A percentile compares a stretch with the other conserved stretches of the same genome.
Conservation (phyloP, 805 yeast genomes). For the Saturnispora hagleri region DNA sequence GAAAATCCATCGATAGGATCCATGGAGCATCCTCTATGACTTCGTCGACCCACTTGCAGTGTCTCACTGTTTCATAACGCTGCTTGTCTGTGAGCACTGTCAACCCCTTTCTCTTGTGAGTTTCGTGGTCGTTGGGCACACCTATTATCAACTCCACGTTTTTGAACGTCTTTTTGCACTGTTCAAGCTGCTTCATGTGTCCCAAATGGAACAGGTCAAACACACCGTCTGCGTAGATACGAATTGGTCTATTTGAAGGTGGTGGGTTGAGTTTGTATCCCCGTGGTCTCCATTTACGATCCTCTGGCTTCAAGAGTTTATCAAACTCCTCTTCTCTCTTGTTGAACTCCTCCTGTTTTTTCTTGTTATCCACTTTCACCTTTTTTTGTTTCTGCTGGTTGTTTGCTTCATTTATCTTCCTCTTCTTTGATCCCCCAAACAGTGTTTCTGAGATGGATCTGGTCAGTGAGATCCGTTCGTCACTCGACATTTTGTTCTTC, state of each 20-base stretch:
- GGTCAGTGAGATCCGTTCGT: constrained; percentile 6
- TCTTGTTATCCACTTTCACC: constrained; percentile 16
- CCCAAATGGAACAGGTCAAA: constrained; percentile 95
- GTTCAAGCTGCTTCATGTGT: constrained; percentile 96
- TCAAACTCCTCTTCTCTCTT: constrained; percentile 51
- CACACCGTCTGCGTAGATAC: constrained; percentile 98
- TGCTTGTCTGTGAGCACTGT: constrained; percentile 86
- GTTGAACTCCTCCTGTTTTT: constrained; percentile 21
- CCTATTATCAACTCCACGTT: constrained; percentile 85
- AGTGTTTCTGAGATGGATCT: constrained; percentile 12
- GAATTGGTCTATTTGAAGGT: constrained; percentile 73
- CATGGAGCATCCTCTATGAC: constrained; percentile 93
- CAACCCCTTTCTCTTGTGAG: constrained; percentile 87
- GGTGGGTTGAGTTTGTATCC: constrained; percentile 78
- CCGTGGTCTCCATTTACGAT: constrained; percentile 66
- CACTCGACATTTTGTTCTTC: neutral
- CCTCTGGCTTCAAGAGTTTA: constrained; percentile 55
- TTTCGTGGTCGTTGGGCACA: constrained; percentile 79
- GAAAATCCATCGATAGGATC: constrained; percentile 79
- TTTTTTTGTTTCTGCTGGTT: constrained; percentile 5
- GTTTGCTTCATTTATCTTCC: constrained; percentile 6
- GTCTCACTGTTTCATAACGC: constrained; percentile 82
- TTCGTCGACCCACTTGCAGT: constrained; percentile 97
- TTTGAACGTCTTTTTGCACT: constrained; percentile 85
- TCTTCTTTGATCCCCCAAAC: constrained; percentile 10